Evolutionary conservation across 257 asterid genomes (phyloP).

Genomic region (Solanum appendiculatum): DNA sequence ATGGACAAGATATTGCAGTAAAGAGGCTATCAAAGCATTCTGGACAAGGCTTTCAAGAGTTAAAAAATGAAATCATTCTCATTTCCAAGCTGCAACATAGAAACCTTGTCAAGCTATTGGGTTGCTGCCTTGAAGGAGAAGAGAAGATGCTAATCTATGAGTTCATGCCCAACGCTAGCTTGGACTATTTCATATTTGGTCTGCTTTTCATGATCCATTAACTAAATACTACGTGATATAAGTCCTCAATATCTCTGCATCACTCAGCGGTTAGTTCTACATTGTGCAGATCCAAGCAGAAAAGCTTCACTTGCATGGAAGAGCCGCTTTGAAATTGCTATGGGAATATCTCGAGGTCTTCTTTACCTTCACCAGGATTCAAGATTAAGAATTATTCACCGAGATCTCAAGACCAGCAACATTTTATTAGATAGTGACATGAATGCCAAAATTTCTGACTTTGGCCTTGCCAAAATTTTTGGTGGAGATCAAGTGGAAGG

Average conservation of each 20-base stretch:
- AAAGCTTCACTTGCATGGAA: neutral
- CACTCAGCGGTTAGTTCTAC: neutral
- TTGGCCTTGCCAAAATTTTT: constrained; percentile 5
- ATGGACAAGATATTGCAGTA: constrained; percentile 5
- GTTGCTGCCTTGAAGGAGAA: constrained; percentile 4
- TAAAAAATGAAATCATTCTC: neutral
- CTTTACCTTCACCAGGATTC: constrained; percentile 19
- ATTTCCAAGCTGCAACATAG: constrained; percentile 17
- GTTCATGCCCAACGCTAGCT: constrained; percentile 11
- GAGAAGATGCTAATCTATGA: constrained; percentile 10
- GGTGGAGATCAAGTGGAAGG: constrained; percentile 3
- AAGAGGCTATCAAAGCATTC: constrained; percentile 6
- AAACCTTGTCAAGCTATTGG: constrained; percentile 9
- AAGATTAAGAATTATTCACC: constrained; percentile 10
- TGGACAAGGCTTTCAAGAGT: constrained; percentile 1
- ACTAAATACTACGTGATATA: neutral
- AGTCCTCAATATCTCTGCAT: neutral
- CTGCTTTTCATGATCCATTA: neutral
- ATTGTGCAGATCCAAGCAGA: neutral
- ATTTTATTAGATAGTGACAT: constrained; percentile 6
- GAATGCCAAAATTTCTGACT: constrained; percentile 11
- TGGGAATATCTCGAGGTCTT: constrained; percentile 10
- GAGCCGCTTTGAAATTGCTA: constrained; percentile 1
- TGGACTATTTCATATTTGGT: constrained; percentile 12
- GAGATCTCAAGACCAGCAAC: constrained; percentile 12